A percentile compares a stretch with the other conserved stretches of the same genome.
phyloP scores from a whole-genome alignment of 169 alveolate species.

The Amoebophrya sp. region DNA sequence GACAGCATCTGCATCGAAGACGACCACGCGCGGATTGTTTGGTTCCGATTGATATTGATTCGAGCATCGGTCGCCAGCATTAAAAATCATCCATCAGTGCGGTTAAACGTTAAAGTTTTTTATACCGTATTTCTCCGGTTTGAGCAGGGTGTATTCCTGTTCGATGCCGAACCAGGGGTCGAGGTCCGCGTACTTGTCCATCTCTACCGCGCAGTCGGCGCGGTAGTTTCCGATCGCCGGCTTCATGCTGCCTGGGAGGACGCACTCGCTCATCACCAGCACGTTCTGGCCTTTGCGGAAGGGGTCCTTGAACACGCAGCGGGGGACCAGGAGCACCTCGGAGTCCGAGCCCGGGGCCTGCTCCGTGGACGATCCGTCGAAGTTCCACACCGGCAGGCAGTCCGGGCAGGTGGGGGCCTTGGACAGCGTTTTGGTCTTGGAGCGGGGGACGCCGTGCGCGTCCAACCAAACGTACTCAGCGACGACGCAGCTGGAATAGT shows the following conservation, averaged over 20 bases:
- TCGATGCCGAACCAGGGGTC: conserved; percentile 33
- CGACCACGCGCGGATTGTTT: not conserved
- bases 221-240: not conserved
- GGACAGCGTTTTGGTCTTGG: no score
- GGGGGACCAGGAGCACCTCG: conserved; percentile 23
- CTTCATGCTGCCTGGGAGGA: not conserved
- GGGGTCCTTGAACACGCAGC: conserved; percentile 22
- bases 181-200: conserved; percentile 16
- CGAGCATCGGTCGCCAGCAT: not conserved
- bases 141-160: conserved; percentile 30
- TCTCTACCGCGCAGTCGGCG: not conserved
- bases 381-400: conserved; percentile 25
- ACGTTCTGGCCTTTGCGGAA: not conserved
- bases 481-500: no score
- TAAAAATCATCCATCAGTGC: not conserved
- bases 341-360: conserved; percentile 25
- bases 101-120: no score
- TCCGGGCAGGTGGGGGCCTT: no score
- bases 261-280: not conserved
- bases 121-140: not conserved
- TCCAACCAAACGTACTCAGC: no score
- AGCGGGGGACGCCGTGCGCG: no score
- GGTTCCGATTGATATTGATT: not conserved
- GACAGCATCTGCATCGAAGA: not conserved
- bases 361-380: conserved; percentile 23